Evolutionary conservation across 192 early-diverging fungal genomes (phyloP).

Genomic region (Thoreauomyces humboldtii): DNA sequence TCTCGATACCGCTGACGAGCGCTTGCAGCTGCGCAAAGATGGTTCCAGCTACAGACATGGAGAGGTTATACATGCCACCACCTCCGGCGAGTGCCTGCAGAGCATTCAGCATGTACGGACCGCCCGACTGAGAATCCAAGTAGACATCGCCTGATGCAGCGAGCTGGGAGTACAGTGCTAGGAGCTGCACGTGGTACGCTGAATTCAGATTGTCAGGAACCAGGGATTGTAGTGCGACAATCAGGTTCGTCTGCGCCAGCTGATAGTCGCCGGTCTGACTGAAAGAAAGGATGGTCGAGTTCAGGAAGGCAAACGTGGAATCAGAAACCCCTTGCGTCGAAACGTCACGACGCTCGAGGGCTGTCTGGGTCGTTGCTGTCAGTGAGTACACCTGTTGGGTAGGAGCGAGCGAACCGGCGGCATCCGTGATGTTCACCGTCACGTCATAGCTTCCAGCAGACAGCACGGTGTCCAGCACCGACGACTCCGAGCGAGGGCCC

Average conservation of each 20-base stretch:
- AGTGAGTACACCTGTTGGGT: neutral
- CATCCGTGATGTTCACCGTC: slow-evolving; percentile 13
- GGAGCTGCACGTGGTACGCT: slow-evolving; percentile 4
- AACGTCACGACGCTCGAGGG: neutral
- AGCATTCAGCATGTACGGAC: slow-evolving; percentile 11
- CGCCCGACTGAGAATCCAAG: slow-evolving; percentile 12
- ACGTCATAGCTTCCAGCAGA: slow-evolving; percentile 14
- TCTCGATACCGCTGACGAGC: neutral
- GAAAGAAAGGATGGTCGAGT: slow-evolving; percentile 3
- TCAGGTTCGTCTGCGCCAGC: slow-evolving; percentile 13
- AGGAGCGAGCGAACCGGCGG: slow-evolving; percentile 11
- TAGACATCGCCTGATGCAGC: slow-evolving; percentile 9
- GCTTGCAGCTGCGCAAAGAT: neutral
- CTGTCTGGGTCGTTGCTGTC: neutral
- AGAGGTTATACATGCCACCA: neutral
- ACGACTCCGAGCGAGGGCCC: neutral
- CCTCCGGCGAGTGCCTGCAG: neutral
- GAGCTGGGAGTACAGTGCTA: slow-evolving; percentile 1
- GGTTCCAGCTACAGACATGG: neutral
- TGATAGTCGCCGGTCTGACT: slow-evolving; percentile 6
- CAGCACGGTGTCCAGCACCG: slow-evolving; percentile 12
- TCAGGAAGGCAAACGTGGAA: slow-evolving; percentile 9
- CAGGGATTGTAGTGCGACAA: slow-evolving; percentile 10
- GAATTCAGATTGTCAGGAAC: neutral
- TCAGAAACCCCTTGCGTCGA: neutral